Evolutionary conservation across 2,329 filamentous ascomycete species (phyloP).

Genomic region (Lasiodiplodia citricola): DNA sequence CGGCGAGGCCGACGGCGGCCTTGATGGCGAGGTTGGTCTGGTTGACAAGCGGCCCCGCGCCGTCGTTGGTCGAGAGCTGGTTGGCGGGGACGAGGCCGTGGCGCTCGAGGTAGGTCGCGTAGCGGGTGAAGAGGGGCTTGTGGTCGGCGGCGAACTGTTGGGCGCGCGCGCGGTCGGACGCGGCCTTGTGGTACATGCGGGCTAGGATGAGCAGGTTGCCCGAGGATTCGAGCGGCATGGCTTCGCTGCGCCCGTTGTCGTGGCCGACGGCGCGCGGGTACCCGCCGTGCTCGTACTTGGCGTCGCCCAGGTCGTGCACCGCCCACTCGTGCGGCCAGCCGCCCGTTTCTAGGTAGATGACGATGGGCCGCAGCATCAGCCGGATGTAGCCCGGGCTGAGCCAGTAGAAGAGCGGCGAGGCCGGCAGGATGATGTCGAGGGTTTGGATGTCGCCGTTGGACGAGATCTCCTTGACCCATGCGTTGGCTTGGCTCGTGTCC

Average conservation of each 20-base stretch:
- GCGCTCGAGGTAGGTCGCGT: constrained; percentile 48
- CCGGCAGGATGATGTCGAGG: constrained; percentile 50
- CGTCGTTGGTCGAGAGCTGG: constrained; percentile 52
- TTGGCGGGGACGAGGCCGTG: constrained; percentile 46
- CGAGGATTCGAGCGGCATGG: constrained; percentile 51
- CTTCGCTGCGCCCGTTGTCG: constrained; percentile 44
- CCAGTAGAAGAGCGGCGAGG: constrained; percentile 50
- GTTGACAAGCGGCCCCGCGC: constrained; percentile 47
- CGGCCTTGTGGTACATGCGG: constrained; percentile 45
- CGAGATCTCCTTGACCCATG: constrained; percentile 52
- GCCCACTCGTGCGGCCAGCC: constrained; percentile 45
- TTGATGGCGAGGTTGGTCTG: constrained; percentile 56
- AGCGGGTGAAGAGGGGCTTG: constrained; percentile 40
- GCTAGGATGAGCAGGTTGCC: constrained; percentile 48
- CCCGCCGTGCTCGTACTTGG: constrained; percentile 22
- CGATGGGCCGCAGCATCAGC: constrained; percentile 50
- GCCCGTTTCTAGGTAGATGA: constrained; percentile 49
- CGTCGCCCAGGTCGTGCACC: constrained; percentile 48
- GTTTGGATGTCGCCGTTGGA: constrained; percentile 52
- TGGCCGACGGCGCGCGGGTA: constrained; percentile 51
- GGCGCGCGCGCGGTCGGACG: constrained; percentile 44
- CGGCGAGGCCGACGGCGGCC: constrained; percentile 53
- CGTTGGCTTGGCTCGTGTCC: constrained; percentile 39
- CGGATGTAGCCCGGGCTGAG: constrained; percentile 51
- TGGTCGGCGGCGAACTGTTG: constrained; percentile 37